Evolutionary conservation across 2,329 filamentous ascomycete genomes (phyloP).

Genomic region (Chaetomium olivaceum): DNA sequence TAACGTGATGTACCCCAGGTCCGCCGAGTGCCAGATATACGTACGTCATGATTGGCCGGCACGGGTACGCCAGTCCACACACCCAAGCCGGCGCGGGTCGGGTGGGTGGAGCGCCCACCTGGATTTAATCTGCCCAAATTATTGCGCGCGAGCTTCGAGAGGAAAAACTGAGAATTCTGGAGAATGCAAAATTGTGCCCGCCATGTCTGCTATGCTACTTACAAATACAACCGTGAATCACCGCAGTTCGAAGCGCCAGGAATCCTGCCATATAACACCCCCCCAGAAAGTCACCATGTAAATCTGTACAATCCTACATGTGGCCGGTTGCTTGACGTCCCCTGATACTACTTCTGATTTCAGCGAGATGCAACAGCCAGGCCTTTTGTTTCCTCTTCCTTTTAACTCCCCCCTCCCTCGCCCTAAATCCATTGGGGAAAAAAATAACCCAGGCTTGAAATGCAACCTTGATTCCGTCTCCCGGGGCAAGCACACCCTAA

Average conservation of each 20-base stretch:
- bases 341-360: background rate
- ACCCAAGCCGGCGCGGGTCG: background rate
- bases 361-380: background rate
- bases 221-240: background rate
- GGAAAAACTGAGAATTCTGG: background rate
- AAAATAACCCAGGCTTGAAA: background rate
- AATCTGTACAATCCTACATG: background rate
- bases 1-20: background rate
- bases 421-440: background rate
- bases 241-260: background rate
- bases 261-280: no score
- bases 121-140: no score
- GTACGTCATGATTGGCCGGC: conserved; percentile 4
- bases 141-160: background rate
- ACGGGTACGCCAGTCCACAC: background rate
- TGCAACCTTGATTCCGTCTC: background rate
- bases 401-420: no score
- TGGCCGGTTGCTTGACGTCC: background rate
- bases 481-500: background rate
- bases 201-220: no score
- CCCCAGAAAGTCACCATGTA: no score
- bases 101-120: no score
- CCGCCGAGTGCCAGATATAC: background rate
- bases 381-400: background rate
- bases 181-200: no score